A percentile compares a stretch with the other conserved stretches of the same genome.
These are phyloP conservation scores for Taiwanofungus camphoratus DNA, from an alignment of 1,284 basidiomycete species.

Conservation along the genomic window DNA sequence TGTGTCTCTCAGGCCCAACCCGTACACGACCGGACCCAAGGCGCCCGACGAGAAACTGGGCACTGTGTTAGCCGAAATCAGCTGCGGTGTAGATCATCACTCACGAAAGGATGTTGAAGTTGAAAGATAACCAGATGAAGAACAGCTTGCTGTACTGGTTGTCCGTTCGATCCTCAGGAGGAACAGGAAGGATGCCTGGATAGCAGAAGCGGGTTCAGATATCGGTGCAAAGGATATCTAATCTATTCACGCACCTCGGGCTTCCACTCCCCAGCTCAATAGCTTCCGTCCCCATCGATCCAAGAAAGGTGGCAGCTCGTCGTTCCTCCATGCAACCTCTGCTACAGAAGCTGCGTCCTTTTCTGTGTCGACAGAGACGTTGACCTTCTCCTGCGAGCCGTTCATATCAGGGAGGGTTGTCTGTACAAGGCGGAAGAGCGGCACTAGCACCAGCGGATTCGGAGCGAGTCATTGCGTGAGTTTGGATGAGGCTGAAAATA, in stretches of 20 bases:
- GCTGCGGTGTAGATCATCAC: conserved; percentile 18
- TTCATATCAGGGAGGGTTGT: neutral
- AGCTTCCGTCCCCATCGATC: conserved; percentile 20
- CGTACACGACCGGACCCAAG: conserved; percentile 62
- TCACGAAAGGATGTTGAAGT: conserved; percentile 70
- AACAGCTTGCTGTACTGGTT: conserved; percentile 67
- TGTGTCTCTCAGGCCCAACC: conserved; percentile 65
- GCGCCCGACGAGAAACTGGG: conserved; percentile 70
- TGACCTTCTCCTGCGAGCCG: neutral
- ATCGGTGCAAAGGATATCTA: neutral
- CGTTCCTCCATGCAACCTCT: conserved; percentile 11
- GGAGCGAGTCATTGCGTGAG: neutral
- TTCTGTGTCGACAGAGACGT: conserved; percentile 9
- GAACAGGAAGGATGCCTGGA: conserved; percentile 48
- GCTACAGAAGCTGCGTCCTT: conserved; percentile 13
- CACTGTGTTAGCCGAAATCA: neutral
- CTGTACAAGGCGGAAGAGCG: neutral
- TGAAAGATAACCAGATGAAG: conserved; percentile 71
- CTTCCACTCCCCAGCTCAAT: conserved; percentile 23
- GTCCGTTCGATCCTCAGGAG: conserved; percentile 47
- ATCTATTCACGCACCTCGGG: conserved; percentile 18
- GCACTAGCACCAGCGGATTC: neutral
- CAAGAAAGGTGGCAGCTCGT: conserved; percentile 13
- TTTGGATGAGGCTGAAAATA: neutral
- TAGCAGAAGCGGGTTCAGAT: neutral